A percentile compares a stretch with the other conserved stretches of the same genome.
phyloP scores from a whole-genome alignment of 2,329 filamentous ascomycete species.

The Colletotrichum kahawae region DNA sequence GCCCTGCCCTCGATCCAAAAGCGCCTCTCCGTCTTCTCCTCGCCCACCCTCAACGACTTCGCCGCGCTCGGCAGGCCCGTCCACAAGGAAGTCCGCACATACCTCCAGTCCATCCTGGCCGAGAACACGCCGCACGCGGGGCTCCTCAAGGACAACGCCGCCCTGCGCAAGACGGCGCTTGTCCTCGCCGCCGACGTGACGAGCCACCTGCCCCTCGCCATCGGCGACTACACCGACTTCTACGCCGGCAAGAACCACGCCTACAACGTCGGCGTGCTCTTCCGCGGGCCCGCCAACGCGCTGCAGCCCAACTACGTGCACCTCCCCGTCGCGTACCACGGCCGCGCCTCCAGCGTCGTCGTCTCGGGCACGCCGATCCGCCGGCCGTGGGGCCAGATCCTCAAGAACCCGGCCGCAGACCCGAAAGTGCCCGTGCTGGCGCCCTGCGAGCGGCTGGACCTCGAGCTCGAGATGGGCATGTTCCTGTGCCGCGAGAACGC shows the following conservation, averaged over 20 bases:
- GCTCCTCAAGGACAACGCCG: constrained; percentile 40
- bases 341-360: constrained; percentile 77
- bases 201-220: constrained; percentile 75
- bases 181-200: constrained; percentile 50
- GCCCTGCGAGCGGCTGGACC: constrained; percentile 68
- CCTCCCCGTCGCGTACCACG: constrained; percentile 82
- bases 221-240: constrained; percentile 87
- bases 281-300: constrained; percentile 75
- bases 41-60: constrained; percentile 72
- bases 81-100: constrained; percentile 71
- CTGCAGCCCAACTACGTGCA: constrained; percentile 84
- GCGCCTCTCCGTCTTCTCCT: constrained; percentile 26
- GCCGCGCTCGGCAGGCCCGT: constrained; percentile 74
- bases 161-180: constrained; percentile 32
- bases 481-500: constrained; percentile 72
- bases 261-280: constrained; percentile 71
- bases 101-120: constrained; percentile 67
- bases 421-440: constrained; percentile 63
- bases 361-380: constrained; percentile 75
- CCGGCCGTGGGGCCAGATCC: constrained; percentile 76
- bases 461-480: constrained; percentile 80
- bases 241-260: constrained; percentile 83
- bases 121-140: constrained; percentile 52
- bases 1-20: constrained; percentile 28
- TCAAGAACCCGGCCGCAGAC: constrained; percentile 52